A percentile compares a stretch with the other conserved stretches of the same genome.
Evolutionary conservation across 768 basidiomycete genomes (phyloP).

Genomic region (Thelephora aurantiotincta): DNA sequence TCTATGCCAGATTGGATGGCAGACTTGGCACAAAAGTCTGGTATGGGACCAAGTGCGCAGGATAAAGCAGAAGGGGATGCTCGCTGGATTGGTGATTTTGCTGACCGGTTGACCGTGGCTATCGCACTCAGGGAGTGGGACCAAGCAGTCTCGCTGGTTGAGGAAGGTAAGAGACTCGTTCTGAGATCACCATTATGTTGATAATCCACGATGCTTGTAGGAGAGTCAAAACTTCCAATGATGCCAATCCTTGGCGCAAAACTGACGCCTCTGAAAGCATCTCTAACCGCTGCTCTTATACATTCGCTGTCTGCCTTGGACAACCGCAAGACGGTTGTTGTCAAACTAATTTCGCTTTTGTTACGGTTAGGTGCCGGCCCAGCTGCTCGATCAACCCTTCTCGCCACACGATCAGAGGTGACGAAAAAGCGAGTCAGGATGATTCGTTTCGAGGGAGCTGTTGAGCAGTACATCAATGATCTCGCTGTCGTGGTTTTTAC

Average conservation of each 20-base stretch:
- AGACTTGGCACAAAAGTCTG: constrained; percentile 45
- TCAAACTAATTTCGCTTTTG: constrained; percentile 59
- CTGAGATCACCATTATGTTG: not conserved
- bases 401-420: constrained; percentile 62
- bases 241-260: constrained; percentile 42
- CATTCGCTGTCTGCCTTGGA: constrained; percentile 60
- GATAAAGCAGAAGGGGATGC: constrained; percentile 71
- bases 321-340: constrained; percentile 64
- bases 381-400: constrained; percentile 71
- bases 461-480: constrained; percentile 75
- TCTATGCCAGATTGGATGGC: constrained; percentile 68
- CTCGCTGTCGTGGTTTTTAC: constrained; percentile 85
- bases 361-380: constrained; percentile 62
- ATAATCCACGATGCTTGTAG: constrained; percentile 17
- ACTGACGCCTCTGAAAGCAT: constrained; percentile 49
- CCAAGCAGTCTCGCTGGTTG: constrained; percentile 71
- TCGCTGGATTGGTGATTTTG: constrained; percentile 83
- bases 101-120: constrained; percentile 82
- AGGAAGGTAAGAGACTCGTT: constrained; percentile 43
- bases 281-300: constrained; percentile 57
- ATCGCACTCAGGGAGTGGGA: constrained; percentile 86
- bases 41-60: constrained; percentile 42
- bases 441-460: constrained; percentile 84
- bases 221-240: constrained; percentile 43
- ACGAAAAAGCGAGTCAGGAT: constrained; percentile 68